Evolutionary conservation across 2,329 filamentous ascomycete species (phyloP), one percentile per base, ranked within the genome.

Genomic region (Fusarium sp.): DNA sequence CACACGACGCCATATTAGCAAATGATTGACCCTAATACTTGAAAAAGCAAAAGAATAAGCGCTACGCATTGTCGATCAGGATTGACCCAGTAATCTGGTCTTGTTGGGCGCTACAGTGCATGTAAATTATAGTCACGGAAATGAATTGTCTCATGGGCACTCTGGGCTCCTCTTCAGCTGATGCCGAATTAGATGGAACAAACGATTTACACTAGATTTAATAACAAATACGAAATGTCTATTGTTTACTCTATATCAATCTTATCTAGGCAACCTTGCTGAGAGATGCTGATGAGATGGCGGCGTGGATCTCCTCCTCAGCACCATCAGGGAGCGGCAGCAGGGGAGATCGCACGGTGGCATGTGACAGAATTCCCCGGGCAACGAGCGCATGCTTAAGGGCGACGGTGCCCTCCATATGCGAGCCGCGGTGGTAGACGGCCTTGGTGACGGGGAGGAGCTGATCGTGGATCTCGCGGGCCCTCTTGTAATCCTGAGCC

Each of bases 351-450:
- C 86, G 79, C 4, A 88, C 86, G 4, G 86, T 88, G 12, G 86
- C 86, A 60, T 88, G 86, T 14, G 82, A 80, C 14, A 88, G 70
- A 37, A 88, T 87, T 2, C 87, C 87, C 12, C 87, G 78, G 12
- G 86, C 86, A 27, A 88, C 86, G 30, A 88, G 79, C 15, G 86
- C 86, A 68, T 88, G 86, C 80, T 88, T 89, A 25, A 88, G 72
- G 5, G 85, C 85, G 4, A 88, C 86, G 2, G 86, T 88, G 3
- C 87, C 87, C 79, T 88, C 87, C 87, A 88, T 88, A 66, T 88
- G 87, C 11, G 86, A 88, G 11, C 87, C 87, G 7, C 86, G 84
- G 76, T 89, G 87, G 73, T 89, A 88, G 1, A 89, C 86, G n/a
- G 84, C 85, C 79, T 87, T 87, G 1, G 87, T 88, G 1, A 88